Evolutionary conservation across 176 grass and related monocot species (phyloP), one percentile per base, ranked within the genome.

Genomic region (Hordeum marinum): DNA sequence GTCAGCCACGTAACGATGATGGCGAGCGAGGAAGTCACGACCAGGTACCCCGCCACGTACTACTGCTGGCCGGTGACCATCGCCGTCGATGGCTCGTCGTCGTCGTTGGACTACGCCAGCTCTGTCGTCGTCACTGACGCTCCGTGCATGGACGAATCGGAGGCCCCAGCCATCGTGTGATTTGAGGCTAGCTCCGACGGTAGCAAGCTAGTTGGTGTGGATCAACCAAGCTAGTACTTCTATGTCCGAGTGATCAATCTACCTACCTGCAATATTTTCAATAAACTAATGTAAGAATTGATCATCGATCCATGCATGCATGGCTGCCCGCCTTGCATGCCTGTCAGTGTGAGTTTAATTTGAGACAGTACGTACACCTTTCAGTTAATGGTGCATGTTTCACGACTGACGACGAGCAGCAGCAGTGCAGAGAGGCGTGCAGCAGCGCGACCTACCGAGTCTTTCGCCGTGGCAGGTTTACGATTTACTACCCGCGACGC

Each of bases 1-100:
- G 12, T 0, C 61, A 80, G 17, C 61, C 61, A 20, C n/a, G 70
- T 73, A 25, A 7, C 12, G 12, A 73, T 45, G 12, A 73, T 45
- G 70, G 41, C 40, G 5, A 65, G 29, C 2, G 63, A 27, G 63
- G 63, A 65, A 6, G 63, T 65, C 40, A 13, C 69, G 1, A 73
- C 70, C 23, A 35, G 7, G 21, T 34, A 17, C 21, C 9, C 0
- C 25, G 18, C 60, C 43, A 54, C 79, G 29, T 81, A 67, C 43
- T 68, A 81, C 43, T 81, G 79, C 63, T 36, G 42, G 63, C 79
- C 63, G 29, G 63, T 81, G 43, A 68, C 26, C 62, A 6, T 80
- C 78, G 63, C 42, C 78, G 27, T 80, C 63, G 62, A 42, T 21
- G 23, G 5, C 14, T 2, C 20, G 23, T 62, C 59, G 4, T 60